phyloP scores from a whole-genome alignment of 2,329 filamentous ascomycete genomes.

The Gyromitra esculenta region DNA sequence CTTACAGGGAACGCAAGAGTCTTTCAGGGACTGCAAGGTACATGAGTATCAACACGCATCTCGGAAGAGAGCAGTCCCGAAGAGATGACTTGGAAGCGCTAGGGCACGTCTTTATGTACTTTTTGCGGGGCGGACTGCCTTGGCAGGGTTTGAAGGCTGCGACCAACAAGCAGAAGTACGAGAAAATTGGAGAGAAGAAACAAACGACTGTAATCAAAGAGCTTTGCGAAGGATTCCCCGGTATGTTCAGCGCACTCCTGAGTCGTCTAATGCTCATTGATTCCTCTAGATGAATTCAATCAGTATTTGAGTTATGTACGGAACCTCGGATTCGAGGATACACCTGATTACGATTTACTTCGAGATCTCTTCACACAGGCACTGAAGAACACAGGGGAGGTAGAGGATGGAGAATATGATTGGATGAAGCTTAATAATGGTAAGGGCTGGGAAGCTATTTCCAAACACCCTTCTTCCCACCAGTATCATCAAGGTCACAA shows the following conservation, averaged over 20 bases:
- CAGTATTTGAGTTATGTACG: conserved; percentile 97
- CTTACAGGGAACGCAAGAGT: conserved; percentile 95
- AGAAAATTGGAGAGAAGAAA: conserved; percentile 99
- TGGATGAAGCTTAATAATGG: conserved; percentile 98
- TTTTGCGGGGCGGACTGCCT: conserved; percentile 74
- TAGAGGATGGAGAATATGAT: conserved; percentile 98
- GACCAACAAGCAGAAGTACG: conserved; percentile 95
- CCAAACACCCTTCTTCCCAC: conserved; percentile 74
- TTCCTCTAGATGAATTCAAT: conserved; percentile 81
- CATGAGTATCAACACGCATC: conserved; percentile 99
- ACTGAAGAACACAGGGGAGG: conserved; percentile 89
- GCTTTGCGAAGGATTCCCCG: conserved; percentile 91
- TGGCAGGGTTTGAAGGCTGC: conserved; percentile 79
- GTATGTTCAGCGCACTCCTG: conserved; percentile 61
- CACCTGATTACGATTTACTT: conserved; percentile 96
- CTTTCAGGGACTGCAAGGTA: conserved; percentile 96
- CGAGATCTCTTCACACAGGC: conserved; percentile 96
- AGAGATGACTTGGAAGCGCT: conserved; percentile 93
- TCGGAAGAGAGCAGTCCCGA: conserved; percentile 94
- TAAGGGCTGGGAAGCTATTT: conserved; percentile 89
- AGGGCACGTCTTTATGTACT: conserved; percentile 79
- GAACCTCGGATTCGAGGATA: conserved; percentile 98
- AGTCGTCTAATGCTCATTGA: conserved; percentile 27
- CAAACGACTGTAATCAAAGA: conserved; percentile 97
- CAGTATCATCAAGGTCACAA: conserved; percentile 66